phyloP scores from a whole-genome alignment of 225 moss, liverwort and hornwort genomes.

The Antitrichia curtipendula region DNA sequence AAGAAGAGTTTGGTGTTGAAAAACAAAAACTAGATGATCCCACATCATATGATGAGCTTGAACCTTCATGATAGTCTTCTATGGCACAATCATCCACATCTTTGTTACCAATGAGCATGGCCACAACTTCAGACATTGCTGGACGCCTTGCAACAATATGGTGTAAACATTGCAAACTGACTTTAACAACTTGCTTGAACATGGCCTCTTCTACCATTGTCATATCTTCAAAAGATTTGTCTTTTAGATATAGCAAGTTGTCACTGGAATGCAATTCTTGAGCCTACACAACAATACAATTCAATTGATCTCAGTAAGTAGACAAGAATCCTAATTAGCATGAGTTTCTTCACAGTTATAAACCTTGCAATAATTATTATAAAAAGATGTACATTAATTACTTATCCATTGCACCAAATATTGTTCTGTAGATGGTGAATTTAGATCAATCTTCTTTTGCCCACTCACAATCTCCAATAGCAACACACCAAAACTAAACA shows the following conservation, averaged over 20 bases:
- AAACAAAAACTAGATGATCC: too few species aligned
- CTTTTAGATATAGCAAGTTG: not conserved
- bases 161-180: not conserved
- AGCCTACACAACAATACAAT: not conserved
- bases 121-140: not conserved
- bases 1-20: too few species aligned
- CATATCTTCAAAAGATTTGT: not conserved
- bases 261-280: not conserved
- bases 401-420: not conserved
- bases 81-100: not conserved
- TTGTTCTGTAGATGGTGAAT: not conserved
- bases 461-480: not conserved
- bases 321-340: not conserved
- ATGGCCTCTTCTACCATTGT: not conserved
- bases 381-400: not conserved
- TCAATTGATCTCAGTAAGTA: accelerated
- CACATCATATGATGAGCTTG: too few species aligned
- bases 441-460: not conserved
- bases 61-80: not conserved
- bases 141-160: not conserved
- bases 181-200: not conserved
- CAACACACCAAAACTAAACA: not conserved
- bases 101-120: not conserved
- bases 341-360: accelerated
- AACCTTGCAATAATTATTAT: not conserved